Base-by-base conservation (phyloP, 176 grass and related monocot genomes). In the Triticum timopheevii region DNA sequence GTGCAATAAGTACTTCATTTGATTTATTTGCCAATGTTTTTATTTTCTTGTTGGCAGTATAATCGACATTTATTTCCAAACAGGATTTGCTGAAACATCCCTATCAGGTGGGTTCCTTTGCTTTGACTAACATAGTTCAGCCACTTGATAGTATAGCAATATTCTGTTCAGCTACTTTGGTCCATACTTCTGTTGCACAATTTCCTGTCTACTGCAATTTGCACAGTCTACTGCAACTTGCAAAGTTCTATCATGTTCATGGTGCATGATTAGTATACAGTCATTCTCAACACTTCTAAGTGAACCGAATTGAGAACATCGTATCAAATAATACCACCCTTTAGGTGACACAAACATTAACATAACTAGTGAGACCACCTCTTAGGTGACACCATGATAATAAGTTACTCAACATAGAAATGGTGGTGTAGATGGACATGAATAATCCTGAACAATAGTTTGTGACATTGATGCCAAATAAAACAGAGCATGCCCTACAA, bases 141-240 rank as follows among this genome's bases (percentile, higher is more conserved):
- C 42, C 27, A 36, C 25, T 83, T 11, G 30, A 72, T 62, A 42
- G 20, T 58, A 4, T 31, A 50, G 31, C 16, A 61, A 59, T 79
- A 59, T 69, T 77, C 4, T 79, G 65, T 59, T 59, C 19, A 59
- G 56, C 71, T 65, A 80, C n/a, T 73, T 75, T 54, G 25, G 68
- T 82, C 56, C 56, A 15, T 64, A 49, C 65, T 74, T 71, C 78
- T 20, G 27, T 8, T 22, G 9, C 66, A 83, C 45, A 27, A 28
- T 11, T 69, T 83, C 62, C 15, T 52, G 54, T 79, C 33, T 40
- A 63, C 38, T 52, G 39, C 78, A 87, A 58, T 28, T 81, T 84
- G 27, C 13, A 19, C 44, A 62, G n/a, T 12, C 3, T 62, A 62
- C 3, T 63, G 61, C 50, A 54, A 59, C 56, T 59, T 59, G 56